Percentiles rank a stretch among this genome's conserved stretches.
These are phyloP conservation scores for Colletotrichum gloeosporioides DNA, from an alignment of 2,329 filamentous ascomycete genomes.

Conservation along the genomic window DNA sequence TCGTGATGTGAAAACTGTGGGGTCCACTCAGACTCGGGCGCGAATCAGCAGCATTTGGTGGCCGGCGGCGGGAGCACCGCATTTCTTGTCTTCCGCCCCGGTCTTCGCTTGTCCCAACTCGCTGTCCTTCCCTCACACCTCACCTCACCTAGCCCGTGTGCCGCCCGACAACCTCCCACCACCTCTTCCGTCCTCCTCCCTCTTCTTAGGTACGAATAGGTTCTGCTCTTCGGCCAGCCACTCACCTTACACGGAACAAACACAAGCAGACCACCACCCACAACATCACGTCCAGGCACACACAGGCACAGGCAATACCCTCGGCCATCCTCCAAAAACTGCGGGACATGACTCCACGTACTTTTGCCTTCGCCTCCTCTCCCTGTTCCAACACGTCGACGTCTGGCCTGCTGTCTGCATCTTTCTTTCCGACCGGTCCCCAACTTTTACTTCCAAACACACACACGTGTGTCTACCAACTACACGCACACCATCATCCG, in stretches of 20 bases:
- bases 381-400: not conserved
- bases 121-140: not conserved
- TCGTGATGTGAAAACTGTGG: not conserved
- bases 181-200: not conserved
- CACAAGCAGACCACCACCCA: not conserved
- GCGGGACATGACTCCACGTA: not conserved
- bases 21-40: not conserved
- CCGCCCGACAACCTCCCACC: not conserved
- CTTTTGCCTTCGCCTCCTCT: not conserved
- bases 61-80: not conserved
- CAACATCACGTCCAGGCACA: not conserved
- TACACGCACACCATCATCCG: not conserved
- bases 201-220: too few relatives aligned
- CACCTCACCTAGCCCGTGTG: not conserved
- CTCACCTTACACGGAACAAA: not conserved
- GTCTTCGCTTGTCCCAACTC: not conserved
- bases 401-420: too few relatives aligned
- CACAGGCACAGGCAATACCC: not conserved
- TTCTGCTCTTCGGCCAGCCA: not conserved
- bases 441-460: too few relatives aligned
- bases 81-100: not conserved
- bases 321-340: not conserved
- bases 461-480: too few relatives aligned
- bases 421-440: too few relatives aligned
- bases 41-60: not conserved